phyloP scores from a whole-genome alignment of 2,329 filamentous ascomycete genomes.

The Amylocarpus encephaloides region DNA sequence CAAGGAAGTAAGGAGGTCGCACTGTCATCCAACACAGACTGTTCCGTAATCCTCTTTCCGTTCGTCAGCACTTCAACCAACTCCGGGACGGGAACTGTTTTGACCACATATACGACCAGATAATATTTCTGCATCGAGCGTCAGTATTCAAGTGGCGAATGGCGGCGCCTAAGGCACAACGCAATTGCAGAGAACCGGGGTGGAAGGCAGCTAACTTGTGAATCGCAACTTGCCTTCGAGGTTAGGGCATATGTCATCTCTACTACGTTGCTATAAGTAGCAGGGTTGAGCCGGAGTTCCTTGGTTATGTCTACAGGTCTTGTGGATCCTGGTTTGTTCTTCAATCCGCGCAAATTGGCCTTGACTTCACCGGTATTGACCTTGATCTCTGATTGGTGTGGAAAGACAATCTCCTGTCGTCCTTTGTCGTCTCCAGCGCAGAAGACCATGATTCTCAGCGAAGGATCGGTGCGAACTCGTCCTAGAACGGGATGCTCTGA shows the following conservation, averaged over 20 bases:
- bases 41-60: conserved; percentile 69
- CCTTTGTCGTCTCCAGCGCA: conserved; percentile 61
- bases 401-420: conserved; percentile 76
- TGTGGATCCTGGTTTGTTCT: conserved; percentile 93
- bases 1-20: conserved; percentile 33
- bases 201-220: conserved; percentile 22
- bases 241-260: conserved; percentile 91
- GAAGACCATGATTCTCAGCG: conserved; percentile 70
- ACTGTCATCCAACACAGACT: conserved; percentile 80
- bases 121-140: conserved; percentile 56
- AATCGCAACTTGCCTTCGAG: conserved; percentile 57
- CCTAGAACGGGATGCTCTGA: conserved; percentile 37
- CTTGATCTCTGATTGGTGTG: conserved; percentile 86
- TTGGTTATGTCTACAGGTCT: conserved; percentile 86
- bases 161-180: conserved; percentile 14
- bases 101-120: conserved; percentile 69
- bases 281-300: conserved; percentile 60
- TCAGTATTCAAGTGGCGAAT: conserved; percentile 14
- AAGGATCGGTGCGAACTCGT: conserved; percentile 21
- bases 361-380: conserved; percentile 84
- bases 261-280: conserved; percentile 67
- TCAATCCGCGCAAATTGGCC: conserved; percentile 87
- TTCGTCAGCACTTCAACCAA: conserved; percentile 62
- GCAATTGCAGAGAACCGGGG: conserved; percentile 10
- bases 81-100: conserved; percentile 61